Percentiles rank a stretch among this genome's conserved stretches.
Conservation (phyloP, 2,329 filamentous ascomycete genomes). For the Sphaerulina populicola region DNA sequence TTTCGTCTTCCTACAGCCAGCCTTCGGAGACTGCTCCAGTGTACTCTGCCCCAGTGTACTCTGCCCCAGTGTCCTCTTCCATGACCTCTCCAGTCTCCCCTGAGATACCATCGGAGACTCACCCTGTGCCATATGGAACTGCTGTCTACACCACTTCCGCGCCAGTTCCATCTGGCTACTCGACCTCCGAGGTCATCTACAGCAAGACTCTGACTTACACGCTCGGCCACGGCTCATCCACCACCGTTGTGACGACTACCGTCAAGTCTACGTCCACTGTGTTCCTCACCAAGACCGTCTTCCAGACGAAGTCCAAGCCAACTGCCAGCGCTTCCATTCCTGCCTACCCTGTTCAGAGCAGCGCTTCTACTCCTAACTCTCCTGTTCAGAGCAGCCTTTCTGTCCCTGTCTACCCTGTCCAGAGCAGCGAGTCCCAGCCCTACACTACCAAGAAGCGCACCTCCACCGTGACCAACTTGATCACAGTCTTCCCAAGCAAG, state of each 20-base stretch:
- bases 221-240: conserved; percentile 29
- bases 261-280: conserved; percentile 30
- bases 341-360: neutral
- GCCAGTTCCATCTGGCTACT: conserved; percentile 16
- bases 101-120: conserved; percentile 1
- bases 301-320: conserved; percentile 23
- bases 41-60: neutral
- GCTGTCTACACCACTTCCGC: conserved; percentile 17
- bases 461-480: conserved; percentile 30
- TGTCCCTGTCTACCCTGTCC: conserved; percentile 5
- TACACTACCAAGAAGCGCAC: conserved; percentile 27
- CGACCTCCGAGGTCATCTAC: conserved; percentile 24
- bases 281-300: conserved; percentile 28
- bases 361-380: conserved; percentile 1
- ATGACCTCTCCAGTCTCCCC: conserved; percentile 6
- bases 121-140: conserved; percentile 7
- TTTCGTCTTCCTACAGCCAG: conserved; percentile 11
- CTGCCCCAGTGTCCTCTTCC: neutral
- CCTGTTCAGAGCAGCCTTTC: neutral
- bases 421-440: conserved; percentile 13
- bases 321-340: conserved; percentile 3
- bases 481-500: conserved; percentile 30
- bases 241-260: conserved; percentile 31
- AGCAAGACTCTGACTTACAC: conserved; percentile 33
- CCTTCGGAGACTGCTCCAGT: neutral